Conservation (phyloP, 352 stramenopile genomes). For the Phytophthora sojae region DNA sequence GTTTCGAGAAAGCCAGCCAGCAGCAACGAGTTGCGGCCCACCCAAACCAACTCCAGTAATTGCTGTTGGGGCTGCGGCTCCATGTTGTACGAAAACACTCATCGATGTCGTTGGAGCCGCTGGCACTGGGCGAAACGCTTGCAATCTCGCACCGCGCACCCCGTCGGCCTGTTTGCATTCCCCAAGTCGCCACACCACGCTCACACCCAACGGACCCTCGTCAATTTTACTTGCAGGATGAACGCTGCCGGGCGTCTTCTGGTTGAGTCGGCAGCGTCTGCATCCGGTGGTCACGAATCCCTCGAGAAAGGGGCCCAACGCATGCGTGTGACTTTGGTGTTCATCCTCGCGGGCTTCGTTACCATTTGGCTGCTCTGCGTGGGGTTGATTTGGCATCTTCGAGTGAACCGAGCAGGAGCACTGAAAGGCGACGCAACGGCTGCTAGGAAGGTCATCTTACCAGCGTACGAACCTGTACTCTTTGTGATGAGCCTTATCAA, state of each 20-base stretch:
- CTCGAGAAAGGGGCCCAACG: slow-evolving; percentile 19
- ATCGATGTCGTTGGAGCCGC: not conserved
- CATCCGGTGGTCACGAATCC: not conserved
- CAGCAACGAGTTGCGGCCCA: not conserved
- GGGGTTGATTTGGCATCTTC: slow-evolving; percentile 43
- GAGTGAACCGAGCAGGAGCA: slow-evolving; percentile 39
- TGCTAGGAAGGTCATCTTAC: slow-evolving; percentile 51
- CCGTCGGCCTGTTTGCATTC: slow-evolving; percentile 22
- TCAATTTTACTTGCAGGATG: not conserved
- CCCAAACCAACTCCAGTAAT: not conserved
- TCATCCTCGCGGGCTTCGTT: slow-evolving; percentile 39
- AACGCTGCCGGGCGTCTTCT: slow-evolving; percentile 23
- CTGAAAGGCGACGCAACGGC: slow-evolving; percentile 35
- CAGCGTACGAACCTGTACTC: slow-evolving; percentile 56
- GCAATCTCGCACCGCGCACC: slow-evolving; percentile 1
- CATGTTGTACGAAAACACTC: slow-evolving; percentile 7
- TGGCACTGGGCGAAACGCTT: slow-evolving; percentile 17
- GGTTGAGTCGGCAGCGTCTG: slow-evolving; percentile 2
- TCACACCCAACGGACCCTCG: slow-evolving; percentile 4
- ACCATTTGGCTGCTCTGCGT: slow-evolving; percentile 52
- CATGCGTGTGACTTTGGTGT: slow-evolving; percentile 32
- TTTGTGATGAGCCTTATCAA: slow-evolving; percentile 40
- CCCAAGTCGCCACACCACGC: slow-evolving; percentile 19
- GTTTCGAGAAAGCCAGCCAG: not conserved
- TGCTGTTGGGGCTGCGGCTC: not conserved